Conservation (phyloP, 116 monocot genomes). For the Zostera marina region DNA sequence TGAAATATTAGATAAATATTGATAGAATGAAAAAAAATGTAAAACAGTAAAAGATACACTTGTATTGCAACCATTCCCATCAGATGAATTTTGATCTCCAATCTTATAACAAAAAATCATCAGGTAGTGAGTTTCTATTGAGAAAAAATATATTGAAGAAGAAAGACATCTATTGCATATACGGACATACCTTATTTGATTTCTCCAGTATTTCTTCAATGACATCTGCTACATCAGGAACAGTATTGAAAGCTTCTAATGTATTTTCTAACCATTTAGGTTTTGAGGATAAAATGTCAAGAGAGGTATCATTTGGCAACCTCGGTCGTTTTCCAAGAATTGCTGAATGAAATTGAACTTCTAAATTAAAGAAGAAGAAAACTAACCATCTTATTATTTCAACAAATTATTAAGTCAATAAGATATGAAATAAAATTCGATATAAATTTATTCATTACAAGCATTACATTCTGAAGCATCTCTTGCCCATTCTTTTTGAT, state of each 20-base stretch:
- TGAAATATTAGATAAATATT: neutral
- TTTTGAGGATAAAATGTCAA: conserved; percentile 18
- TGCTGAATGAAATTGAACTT: conserved; percentile 18
- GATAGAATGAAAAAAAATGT: neutral
- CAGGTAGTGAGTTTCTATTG: neutral
- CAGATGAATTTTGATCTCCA: conserved; percentile 39
- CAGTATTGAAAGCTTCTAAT: conserved; percentile 16
- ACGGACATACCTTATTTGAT: conserved; percentile 82
- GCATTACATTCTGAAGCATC: conserved; percentile 6
- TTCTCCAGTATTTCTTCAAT: conserved; percentile 86
- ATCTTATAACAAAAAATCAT: conserved; percentile 7
- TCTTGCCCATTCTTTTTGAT: conserved; percentile 14
- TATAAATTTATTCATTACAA: conserved; percentile 15
- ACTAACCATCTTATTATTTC: neutral
- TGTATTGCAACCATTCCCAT: conserved; percentile 22
- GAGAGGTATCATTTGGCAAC: conserved; percentile 14
- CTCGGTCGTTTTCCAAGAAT: conserved; percentile 27
- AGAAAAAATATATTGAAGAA: conserved; percentile 8
- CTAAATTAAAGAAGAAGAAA: conserved; percentile 1
- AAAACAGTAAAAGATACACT: conserved; percentile 48
- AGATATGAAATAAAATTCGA: neutral
- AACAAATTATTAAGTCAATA: neutral
- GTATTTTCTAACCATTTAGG: conserved; percentile 14
- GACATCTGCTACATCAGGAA: conserved; percentile 79
- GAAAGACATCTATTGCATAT: neutral